A percentile compares a stretch with the other conserved stretches of the same genome.
Conservation (phyloP, 1,284 basidiomycete genomes). For the Cryptococcus sp. region DNA sequence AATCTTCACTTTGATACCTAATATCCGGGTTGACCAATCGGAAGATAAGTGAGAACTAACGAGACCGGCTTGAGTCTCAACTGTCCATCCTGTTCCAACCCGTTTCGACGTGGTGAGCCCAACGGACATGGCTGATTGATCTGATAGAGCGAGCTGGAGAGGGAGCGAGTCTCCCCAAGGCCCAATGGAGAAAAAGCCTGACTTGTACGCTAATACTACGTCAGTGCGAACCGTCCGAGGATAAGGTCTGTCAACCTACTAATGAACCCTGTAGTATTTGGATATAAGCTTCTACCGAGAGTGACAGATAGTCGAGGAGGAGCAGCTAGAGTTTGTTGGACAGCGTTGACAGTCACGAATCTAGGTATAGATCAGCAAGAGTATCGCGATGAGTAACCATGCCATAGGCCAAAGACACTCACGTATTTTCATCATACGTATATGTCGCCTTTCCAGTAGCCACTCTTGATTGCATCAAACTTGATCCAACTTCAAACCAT, state of each 20-base stretch:
- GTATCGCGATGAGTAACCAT: background rate
- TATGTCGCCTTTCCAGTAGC: conserved; percentile 49
- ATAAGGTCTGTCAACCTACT: conserved; percentile 17
- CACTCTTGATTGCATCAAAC: conserved; percentile 48
- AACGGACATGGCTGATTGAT: conserved; percentile 37
- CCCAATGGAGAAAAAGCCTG: conserved; percentile 48
- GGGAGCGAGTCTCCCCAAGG: conserved; percentile 45
- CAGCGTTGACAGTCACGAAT: conserved; percentile 42
- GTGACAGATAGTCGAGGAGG: conserved; percentile 49
- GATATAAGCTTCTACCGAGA: conserved; percentile 48
- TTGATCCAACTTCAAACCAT: conserved; percentile 40
- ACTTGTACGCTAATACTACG: conserved; percentile 34
- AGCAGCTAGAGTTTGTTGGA: conserved; percentile 30
- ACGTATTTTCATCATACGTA: conserved; percentile 49
- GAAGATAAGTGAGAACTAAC: conserved; percentile 31
- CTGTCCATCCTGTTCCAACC: conserved; percentile 42
- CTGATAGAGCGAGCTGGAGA: conserved; percentile 12
- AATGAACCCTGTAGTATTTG: conserved; percentile 45
- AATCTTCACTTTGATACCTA: conserved; percentile 49
- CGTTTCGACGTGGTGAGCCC: conserved; percentile 35
- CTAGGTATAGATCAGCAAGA: conserved; percentile 10
- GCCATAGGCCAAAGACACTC: conserved; percentile 8
- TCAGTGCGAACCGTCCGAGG: background rate
- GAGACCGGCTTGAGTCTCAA: conserved; percentile 37
- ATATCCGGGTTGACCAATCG: conserved; percentile 48